A percentile compares a stretch with the other conserved stretches of the same genome.
phyloP scores from a whole-genome alignment of 2,329 filamentous ascomycete genomes.

The Fusarium sp. region DNA sequence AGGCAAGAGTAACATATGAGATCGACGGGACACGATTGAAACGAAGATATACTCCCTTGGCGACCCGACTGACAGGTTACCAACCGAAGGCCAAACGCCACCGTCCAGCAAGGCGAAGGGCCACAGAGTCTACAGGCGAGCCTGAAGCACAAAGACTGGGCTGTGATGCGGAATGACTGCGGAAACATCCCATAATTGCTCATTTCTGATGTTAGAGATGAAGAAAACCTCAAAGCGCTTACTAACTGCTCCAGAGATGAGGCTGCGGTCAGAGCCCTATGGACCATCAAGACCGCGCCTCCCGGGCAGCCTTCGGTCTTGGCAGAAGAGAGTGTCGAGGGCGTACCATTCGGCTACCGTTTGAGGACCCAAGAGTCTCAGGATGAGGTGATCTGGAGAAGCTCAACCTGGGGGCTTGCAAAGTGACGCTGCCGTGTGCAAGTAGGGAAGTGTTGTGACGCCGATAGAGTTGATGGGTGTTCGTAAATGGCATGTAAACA shows the following conservation, averaged over 20 bases:
- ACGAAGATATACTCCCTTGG: slow-evolving; percentile 11
- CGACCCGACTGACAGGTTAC: slow-evolving; percentile 28
- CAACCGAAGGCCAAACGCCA: slow-evolving; percentile 43
- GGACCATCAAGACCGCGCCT: not conserved
- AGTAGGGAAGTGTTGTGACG: not conserved
- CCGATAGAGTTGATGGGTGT: not conserved
- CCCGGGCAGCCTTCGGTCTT: not conserved
- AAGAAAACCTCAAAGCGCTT: not conserved
- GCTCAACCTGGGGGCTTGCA: not conserved
- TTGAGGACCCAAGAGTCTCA: not conserved
- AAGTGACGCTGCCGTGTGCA: not conserved
- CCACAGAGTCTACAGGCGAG: not conserved
- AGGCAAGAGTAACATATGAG: not conserved
- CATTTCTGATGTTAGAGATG: not conserved
- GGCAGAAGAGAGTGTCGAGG: slow-evolving; percentile 8
- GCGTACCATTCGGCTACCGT: not conserved
- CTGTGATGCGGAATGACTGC: slow-evolving; percentile 13
- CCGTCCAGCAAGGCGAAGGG: not conserved
- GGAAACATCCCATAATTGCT: not conserved
- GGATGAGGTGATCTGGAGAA: not conserved
- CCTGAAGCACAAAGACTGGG: not conserved
- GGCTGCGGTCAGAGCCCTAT: not conserved
- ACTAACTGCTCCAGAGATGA: not conserved
- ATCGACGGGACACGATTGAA: slow-evolving; percentile 9
- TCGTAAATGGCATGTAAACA: not conserved